phyloP scores from a whole-genome alignment of 1,284 basidiomycete genomes.

The Laetiporus sulphureus region DNA sequence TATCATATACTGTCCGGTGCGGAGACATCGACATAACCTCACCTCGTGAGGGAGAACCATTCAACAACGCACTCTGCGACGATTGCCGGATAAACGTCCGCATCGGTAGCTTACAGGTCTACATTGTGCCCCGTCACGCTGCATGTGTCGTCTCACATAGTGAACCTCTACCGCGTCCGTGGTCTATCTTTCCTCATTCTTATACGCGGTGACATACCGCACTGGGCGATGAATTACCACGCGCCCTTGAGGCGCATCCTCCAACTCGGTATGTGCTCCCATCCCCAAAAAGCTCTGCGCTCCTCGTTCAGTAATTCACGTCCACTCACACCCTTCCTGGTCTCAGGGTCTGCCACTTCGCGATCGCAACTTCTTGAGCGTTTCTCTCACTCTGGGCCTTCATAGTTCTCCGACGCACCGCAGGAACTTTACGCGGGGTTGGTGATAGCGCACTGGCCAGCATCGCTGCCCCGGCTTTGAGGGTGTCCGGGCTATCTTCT shows the following conservation, averaged over 20 bases:
- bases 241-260: no score
- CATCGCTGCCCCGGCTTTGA: no score
- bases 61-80: no score
- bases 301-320: neutral
- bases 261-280: no score
- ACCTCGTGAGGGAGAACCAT: conserved; percentile 13
- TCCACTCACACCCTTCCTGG: conserved; percentile 1
- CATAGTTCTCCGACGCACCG: conserved; percentile 1
- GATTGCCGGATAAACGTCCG: neutral
- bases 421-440: neutral
- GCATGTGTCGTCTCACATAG: no score
- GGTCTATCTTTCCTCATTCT: no score
- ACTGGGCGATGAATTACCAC: no score
- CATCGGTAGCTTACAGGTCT: no score
- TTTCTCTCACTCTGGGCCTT: conserved; percentile 6
- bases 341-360: conserved; percentile 1
- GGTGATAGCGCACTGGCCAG: neutral
- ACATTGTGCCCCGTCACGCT: no score
- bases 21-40: conserved; percentile 10
- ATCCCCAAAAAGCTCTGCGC: neutral
- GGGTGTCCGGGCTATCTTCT: conserved; percentile 18
- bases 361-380: neutral
- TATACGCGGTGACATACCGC: no score
- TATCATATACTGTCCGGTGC: conserved; percentile 12
- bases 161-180: no score